phyloP scores from a whole-genome alignment of 805 yeast genomes.

The Ogataea henricii region DNA sequence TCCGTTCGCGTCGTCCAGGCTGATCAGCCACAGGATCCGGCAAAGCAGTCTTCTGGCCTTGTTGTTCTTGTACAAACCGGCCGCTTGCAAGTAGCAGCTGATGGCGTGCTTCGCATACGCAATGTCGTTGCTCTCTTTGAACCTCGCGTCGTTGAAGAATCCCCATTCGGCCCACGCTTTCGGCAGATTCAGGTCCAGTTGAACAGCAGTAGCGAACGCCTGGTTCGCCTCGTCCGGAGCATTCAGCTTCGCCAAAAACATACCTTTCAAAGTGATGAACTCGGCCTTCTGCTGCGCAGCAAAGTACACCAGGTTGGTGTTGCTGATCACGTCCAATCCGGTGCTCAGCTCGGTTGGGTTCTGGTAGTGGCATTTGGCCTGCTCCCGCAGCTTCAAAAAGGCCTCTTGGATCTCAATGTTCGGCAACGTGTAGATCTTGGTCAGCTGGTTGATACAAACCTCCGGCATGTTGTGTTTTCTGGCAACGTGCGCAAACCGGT shows the following conservation, averaged over 20 bases:
- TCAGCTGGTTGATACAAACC: constrained; percentile 89
- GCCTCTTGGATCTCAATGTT: constrained; percentile 99
- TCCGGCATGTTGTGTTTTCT: constrained; percentile 96
- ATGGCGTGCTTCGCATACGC: constrained; percentile 90
- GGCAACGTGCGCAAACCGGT: constrained; percentile 97
- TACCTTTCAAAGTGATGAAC: constrained; percentile 95
- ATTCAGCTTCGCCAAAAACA: constrained; percentile 90
- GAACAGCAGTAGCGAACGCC: constrained; percentile 97
- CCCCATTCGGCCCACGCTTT: constrained; percentile 99
- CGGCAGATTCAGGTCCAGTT: constrained; percentile 88
- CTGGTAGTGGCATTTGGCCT: constrained; percentile 96
- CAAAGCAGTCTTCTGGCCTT: constrained; percentile 87
- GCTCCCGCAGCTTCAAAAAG: constrained; percentile 90
- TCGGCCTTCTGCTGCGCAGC: constrained; percentile 98
- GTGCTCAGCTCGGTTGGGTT: constrained; percentile 88
- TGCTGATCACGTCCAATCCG: constrained; percentile 94
- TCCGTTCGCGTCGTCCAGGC: constrained; percentile 84
- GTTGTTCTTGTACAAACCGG: constrained; percentile 90
- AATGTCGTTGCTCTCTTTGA: constrained; percentile 78
- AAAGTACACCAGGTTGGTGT: constrained; percentile 93
- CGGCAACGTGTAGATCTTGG: constrained; percentile 92
- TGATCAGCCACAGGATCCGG: constrained; percentile 88
- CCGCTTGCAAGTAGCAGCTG: constrained; percentile 95
- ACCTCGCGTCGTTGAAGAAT: constrained; percentile 83
- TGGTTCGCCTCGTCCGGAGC: constrained; percentile 95